phyloP scores from a whole-genome alignment of 768 basidiomycete genomes.

The Hypsizygus marmoreus region DNA sequence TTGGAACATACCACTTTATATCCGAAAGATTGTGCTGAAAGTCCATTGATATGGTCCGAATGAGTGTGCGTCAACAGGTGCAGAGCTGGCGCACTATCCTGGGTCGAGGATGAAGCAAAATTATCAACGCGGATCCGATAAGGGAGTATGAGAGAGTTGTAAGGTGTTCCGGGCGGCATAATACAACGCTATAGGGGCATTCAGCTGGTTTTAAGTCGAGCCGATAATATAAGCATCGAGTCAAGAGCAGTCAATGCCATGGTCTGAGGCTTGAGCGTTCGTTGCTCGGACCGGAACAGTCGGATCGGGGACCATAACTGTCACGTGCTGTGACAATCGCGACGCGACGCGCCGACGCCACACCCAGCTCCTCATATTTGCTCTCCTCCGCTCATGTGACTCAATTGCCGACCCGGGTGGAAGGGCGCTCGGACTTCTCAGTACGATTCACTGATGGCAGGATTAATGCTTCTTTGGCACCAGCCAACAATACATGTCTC shows the following conservation, averaged over 20 bases:
- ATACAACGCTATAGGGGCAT: neutral
- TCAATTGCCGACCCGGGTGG: too few species aligned
- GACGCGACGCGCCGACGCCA: neutral
- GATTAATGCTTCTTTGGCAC: too few species aligned
- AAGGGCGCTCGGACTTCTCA: too few species aligned
- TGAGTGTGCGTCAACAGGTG: slow-evolving; percentile 91
- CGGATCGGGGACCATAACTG: neutral
- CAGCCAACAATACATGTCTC: too few species aligned
- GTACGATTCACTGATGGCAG: too few species aligned
- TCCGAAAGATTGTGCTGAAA: slow-evolving; percentile 74
- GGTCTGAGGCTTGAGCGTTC: neutral
- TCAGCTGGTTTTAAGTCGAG: neutral
- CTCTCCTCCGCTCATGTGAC: too few species aligned
- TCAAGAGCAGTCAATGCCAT: slow-evolving; percentile 4
- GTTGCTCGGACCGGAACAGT: neutral
- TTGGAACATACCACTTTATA: slow-evolving; percentile 74
- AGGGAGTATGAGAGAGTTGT: slow-evolving; percentile 72
- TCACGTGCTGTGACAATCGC: neutral
- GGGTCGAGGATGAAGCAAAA: slow-evolving; percentile 51
- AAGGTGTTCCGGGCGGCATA: slow-evolving; percentile 81
- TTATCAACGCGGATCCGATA: slow-evolving; percentile 88
- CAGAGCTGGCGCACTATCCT: slow-evolving; percentile 45
- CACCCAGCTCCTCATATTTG: neutral
- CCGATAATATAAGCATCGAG: neutral
- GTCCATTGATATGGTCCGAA: slow-evolving; percentile 81